Evolutionary conservation across 108 stramenopile genomes (phyloP), one percentile per base, ranked within the genome.

Genomic region (Phaeodactylum tricornutum): DNA sequence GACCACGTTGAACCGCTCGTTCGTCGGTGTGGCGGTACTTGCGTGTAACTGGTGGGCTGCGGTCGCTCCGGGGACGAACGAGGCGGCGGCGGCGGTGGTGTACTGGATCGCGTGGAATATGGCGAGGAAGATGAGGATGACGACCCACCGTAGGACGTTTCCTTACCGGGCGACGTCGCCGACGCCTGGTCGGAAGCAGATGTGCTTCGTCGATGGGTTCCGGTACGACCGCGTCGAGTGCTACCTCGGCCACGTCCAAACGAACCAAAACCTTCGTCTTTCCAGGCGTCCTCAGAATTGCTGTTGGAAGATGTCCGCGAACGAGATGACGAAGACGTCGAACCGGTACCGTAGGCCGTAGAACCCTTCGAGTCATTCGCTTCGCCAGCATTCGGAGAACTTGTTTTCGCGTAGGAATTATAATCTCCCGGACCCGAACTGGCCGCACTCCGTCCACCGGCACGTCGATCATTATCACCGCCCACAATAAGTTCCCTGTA

Each of bases 21-120:
- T 40, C 84, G 75, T 36, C 89, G 76, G 61, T 91, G 89, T 0
- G 89, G 89, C 24, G 89, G 79, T 14, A 73, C 61, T 39, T 59
- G 27, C 27, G 47, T 21, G 16, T 4, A 7, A 20, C 4, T 4
- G 23, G 9, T 8, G 35, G 26, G 14, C 35, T 29, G 49, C 3
- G 7, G 4, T 50, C 14, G 15, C 27, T 24, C 5, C 25, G 53
- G 46, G 3, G 43, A 36, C 32, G 54, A 50, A 11, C 17, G 35
- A 11, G 55, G 31, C 30, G 54, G 7, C 11, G 43, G 17, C 3
- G 46, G 19, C 20, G 37, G 35, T 20, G 53, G 16, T 19, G 35
- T 12, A 4, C 39, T 55, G 2, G 15, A 5, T 44, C 35, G 47
- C 15, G 23, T 4, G 3, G 43, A 16, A 16, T 9, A 19, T 12